phyloP scores from a whole-genome alignment of 345 rosid genomes.

The Iberis pinnata region DNA sequence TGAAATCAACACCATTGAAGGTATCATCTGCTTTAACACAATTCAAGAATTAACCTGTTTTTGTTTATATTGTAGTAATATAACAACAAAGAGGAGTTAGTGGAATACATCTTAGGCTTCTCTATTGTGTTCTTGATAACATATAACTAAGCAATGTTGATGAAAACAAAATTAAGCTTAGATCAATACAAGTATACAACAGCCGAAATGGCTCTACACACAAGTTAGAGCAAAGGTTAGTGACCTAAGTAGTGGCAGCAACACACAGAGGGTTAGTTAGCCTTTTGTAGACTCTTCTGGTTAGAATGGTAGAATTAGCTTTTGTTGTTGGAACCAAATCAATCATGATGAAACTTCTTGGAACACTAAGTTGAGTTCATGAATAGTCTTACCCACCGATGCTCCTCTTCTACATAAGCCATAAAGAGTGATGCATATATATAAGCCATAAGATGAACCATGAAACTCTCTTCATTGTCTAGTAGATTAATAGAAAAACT shows the following conservation, averaged over 20 bases:
- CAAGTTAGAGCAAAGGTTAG: conserved; percentile 9
- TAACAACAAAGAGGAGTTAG: too few species aligned
- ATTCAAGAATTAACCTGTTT: too few species aligned
- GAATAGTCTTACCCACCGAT: conserved; percentile 65
- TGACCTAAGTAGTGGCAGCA: conserved; percentile 1
- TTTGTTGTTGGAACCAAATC: conserved; percentile 8
- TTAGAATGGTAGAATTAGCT: conserved; percentile 28
- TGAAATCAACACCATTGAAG: too few species aligned
- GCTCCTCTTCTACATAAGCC: conserved; percentile 67
- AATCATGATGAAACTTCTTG: conserved; percentile 57
- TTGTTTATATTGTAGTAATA: too few species aligned
- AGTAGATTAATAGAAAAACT: conserved; percentile 1
- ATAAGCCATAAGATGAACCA: conserved; percentile 7
- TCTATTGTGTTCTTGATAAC: too few species aligned
- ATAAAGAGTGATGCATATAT: not conserved
- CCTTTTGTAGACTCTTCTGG: conserved; percentile 23
- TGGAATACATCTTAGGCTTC: too few species aligned
- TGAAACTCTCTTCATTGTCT: not conserved
- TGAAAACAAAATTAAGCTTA: conserved; percentile 8
- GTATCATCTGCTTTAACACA: too few species aligned
- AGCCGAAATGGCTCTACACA: conserved; percentile 33
- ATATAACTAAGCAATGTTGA: conserved; percentile 5
- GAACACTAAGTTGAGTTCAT: conserved; percentile 70
- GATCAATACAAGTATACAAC: conserved; percentile 24
- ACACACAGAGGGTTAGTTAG: conserved; percentile 19